Evolutionary conservation across 768 basidiomycete species (phyloP).

Genomic region (Boletus pseudo-olivaceus): DNA sequence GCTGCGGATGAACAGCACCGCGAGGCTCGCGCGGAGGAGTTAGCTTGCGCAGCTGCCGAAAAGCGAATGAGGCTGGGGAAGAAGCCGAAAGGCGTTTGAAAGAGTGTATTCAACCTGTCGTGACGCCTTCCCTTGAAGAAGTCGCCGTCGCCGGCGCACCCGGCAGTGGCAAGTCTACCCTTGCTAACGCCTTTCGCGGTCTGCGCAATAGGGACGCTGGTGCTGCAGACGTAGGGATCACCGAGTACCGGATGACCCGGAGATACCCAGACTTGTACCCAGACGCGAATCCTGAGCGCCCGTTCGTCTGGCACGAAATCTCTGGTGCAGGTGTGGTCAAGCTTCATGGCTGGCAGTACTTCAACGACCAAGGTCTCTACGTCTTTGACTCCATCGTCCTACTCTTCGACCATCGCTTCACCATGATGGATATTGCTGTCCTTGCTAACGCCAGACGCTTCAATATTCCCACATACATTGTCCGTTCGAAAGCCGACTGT

Average conservation of each 20-base stretch:
- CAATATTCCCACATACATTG: constrained; percentile 5
- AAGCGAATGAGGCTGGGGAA: constrained; percentile 15
- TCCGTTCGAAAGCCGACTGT: constrained; percentile 6
- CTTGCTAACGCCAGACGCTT: constrained; percentile 6
- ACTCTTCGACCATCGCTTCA: constrained; percentile 4
- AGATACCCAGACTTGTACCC: constrained; percentile 1
- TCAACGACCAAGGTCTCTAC: constrained; percentile 6
- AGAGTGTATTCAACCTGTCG: constrained; percentile 24
- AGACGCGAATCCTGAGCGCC: background rate
- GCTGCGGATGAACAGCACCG: constrained; percentile 20
- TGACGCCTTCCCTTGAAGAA: constrained; percentile 12
- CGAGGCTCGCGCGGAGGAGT: constrained; percentile 14
- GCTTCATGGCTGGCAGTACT: constrained; percentile 6
- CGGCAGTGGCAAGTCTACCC: constrained; percentile 37
- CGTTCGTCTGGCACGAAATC: constrained; percentile 9
- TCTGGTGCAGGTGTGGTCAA: constrained; percentile 1
- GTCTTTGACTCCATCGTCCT: constrained; percentile 5
- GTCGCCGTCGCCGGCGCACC: constrained; percentile 32
- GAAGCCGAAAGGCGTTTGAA: constrained; percentile 17
- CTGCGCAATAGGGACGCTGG: too few species aligned
- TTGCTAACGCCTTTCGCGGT: constrained; percentile 34
- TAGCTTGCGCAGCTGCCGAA: constrained; percentile 12
- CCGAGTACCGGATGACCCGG: background rate
- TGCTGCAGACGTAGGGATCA: background rate
- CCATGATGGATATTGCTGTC: background rate